phyloP scores from a whole-genome alignment of 192 early-diverging fungal genomes.

The Coemansia sp. region DNA sequence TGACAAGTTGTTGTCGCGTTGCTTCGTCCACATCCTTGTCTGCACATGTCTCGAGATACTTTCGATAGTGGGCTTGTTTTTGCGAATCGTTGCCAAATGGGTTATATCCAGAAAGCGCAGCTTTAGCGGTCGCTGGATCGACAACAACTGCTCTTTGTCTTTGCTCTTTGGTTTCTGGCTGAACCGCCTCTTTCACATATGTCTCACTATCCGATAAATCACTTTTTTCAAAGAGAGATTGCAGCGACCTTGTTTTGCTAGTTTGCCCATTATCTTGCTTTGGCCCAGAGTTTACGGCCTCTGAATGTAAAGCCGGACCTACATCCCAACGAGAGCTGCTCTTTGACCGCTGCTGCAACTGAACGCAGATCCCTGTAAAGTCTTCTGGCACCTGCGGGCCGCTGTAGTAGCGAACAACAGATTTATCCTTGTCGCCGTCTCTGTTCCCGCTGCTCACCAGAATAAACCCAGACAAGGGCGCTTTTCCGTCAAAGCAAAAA shows the following conservation, averaged over 20 bases:
- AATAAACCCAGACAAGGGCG: slow-evolving; percentile 23
- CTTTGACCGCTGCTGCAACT: background rate
- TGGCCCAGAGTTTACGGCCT: too few species aligned
- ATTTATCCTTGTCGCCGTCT: background rate
- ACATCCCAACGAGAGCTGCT: slow-evolving; percentile 17
- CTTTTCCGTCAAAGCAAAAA: slow-evolving; percentile 16
- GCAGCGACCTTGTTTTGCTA: background rate
- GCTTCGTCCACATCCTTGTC: background rate
- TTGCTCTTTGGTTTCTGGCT: background rate
- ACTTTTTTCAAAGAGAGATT: slow-evolving; percentile 3
- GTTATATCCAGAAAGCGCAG: slow-evolving; percentile 16
- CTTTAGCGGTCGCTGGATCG: slow-evolving; percentile 1
- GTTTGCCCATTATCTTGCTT: too few species aligned
- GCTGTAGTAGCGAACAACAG: slow-evolving; percentile 2
- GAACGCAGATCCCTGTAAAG: slow-evolving; percentile 13
- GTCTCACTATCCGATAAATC: background rate
- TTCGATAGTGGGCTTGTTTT: slow-evolving; percentile 10
- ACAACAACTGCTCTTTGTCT: slow-evolving; percentile 8
- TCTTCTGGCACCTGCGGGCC: slow-evolving; percentile 19
- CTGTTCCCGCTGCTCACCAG: background rate
- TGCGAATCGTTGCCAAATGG: slow-evolving; percentile 9
- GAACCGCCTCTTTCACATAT: background rate
- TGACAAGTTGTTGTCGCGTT: background rate
- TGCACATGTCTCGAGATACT: slow-evolving; percentile 3
- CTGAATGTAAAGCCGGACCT: too few species aligned